Base-by-base conservation (phyloP, 352 stramenopile genomes). In the Elongisporangium undulatum region DNA sequence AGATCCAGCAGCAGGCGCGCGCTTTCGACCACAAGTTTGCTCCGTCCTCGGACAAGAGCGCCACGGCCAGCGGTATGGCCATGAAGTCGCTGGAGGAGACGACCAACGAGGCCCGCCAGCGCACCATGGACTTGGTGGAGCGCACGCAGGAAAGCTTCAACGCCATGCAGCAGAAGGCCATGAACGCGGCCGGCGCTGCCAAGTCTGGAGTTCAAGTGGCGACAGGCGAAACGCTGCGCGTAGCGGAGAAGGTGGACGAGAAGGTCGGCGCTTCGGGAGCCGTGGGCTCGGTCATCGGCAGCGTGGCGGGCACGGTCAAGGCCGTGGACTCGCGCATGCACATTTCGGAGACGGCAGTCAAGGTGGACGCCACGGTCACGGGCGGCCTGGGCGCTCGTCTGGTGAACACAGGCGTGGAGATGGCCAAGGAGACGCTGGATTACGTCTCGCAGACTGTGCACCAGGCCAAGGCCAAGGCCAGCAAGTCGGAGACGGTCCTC, bases 401-500 rank as follows among this genome's bases (percentile, higher is more conserved):
- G 41, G 69, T 85, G 48, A 55, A 72, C 45, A 85, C 77, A 19
- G 75, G 76, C 26, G 72, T 80, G n/a, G 78, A 81, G 19, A 86
- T 89, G 41, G 75, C 87, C 16, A 66, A 71, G 8, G 77, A 89
- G 55, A 82, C 74, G 24, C 69, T 90, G 20, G 84, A 73, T 29
- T 92, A 92, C 62, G 72, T 89, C 20, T 79, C 74, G 20, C 75
- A 89, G 55, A 83, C 75, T 48, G 63, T 90, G 38, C 61, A 83
- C 8, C 81, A 89, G 10, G 76, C 78, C 4, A 89, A 87, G 58
- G 26, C 82, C 6, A 67, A 69, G 3, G 78, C 81, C 3, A 74
- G 68, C 59, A 68, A 83, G 34, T 86, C 78, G 20, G 55, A 68
- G 1, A 70, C 71, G 10, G 75, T 72, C 7, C 70, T 80, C 52